phyloP scores from a whole-genome alignment of 2,329 filamentous ascomycete genomes.

The Penicillium brevicompactum region DNA sequence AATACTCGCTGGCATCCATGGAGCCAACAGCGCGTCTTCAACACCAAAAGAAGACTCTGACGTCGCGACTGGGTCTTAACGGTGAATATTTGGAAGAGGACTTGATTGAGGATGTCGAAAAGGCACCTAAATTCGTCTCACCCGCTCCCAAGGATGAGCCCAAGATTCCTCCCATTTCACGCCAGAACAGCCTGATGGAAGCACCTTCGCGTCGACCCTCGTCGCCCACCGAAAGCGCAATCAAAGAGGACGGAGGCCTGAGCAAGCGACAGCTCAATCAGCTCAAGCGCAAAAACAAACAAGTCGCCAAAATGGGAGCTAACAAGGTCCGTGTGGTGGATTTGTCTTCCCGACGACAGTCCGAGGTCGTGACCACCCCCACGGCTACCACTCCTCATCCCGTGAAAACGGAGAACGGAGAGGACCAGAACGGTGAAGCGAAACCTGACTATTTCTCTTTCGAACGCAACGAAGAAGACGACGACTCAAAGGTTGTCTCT shows the following conservation, averaged over 20 bases:
- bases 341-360: slow-evolving; percentile 68
- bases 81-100: slow-evolving; percentile 86
- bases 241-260: slow-evolving; percentile 68
- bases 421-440: slow-evolving; percentile 62
- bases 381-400: slow-evolving; percentile 54
- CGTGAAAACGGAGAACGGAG: slow-evolving; percentile 62
- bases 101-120: slow-evolving; percentile 67
- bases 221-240: slow-evolving; percentile 53
- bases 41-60: slow-evolving; percentile 87
- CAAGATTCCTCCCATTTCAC: slow-evolving; percentile 42
- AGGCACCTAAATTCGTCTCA: slow-evolving; percentile 49
- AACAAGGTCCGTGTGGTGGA: slow-evolving; percentile 91
- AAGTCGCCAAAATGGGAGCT: slow-evolving; percentile 83
- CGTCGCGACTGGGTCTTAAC: slow-evolving; percentile 77
- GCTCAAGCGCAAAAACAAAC: slow-evolving; percentile 89
- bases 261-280: slow-evolving; percentile 95
- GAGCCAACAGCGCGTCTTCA: slow-evolving; percentile 78
- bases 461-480: slow-evolving; percentile 77
- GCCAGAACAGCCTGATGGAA: slow-evolving; percentile 49
- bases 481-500: slow-evolving; percentile 87
- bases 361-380: slow-evolving; percentile 65
- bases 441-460: slow-evolving; percentile 86
- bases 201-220: slow-evolving; percentile 42
- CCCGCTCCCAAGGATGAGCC: slow-evolving; percentile 55
- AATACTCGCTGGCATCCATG: slow-evolving; percentile 79